A percentile compares a stretch with the other conserved stretches of the same genome.
phyloP scores from a whole-genome alignment of 371 early-diverging fungal genomes.

The Mortierella polycephala region DNA sequence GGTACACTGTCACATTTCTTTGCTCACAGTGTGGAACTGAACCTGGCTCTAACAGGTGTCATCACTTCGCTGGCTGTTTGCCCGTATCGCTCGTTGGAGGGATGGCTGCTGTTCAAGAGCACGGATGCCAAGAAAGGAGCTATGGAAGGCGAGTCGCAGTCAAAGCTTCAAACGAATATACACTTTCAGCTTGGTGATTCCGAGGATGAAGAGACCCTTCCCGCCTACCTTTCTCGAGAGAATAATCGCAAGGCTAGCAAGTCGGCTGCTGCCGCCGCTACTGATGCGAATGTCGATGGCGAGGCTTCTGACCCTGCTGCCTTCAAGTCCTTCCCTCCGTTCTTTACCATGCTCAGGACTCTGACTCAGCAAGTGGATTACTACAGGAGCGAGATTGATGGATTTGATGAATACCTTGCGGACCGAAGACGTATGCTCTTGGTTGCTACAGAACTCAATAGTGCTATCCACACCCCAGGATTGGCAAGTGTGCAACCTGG shows the following conservation, averaged over 20 bases:
- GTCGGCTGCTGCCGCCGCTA: background rate
- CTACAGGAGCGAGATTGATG: conserved; percentile 70
- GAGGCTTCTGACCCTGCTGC: conserved; percentile 22
- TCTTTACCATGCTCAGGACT: conserved; percentile 71
- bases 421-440: conserved; percentile 67
- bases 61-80: conserved; percentile 84
- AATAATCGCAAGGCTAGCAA: conserved; percentile 16
- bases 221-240: conserved; percentile 23
- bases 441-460: conserved; percentile 56
- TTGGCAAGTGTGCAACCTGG: conserved; percentile 12
- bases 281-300: conserved; percentile 13
- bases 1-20: conserved; percentile 80
- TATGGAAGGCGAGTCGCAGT: conserved; percentile 21
- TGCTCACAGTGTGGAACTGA: conserved; percentile 87
- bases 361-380: conserved; percentile 75
- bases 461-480: conserved; percentile 50
- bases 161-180: background rate
- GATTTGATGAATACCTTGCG: conserved; percentile 65
- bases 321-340: conserved; percentile 71
- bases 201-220: conserved; percentile 50
- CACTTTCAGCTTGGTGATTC: conserved; percentile 44
- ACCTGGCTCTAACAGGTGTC: conserved; percentile 91
- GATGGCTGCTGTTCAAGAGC: conserved; percentile 82
- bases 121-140: conserved; percentile 62
- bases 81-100: conserved; percentile 79